A percentile compares a stretch with the other conserved stretches of the same genome.
These are phyloP conservation scores for Sugiyamaella smithiae DNA, from an alignment of 805 yeast species.

Conservation along the genomic window DNA sequence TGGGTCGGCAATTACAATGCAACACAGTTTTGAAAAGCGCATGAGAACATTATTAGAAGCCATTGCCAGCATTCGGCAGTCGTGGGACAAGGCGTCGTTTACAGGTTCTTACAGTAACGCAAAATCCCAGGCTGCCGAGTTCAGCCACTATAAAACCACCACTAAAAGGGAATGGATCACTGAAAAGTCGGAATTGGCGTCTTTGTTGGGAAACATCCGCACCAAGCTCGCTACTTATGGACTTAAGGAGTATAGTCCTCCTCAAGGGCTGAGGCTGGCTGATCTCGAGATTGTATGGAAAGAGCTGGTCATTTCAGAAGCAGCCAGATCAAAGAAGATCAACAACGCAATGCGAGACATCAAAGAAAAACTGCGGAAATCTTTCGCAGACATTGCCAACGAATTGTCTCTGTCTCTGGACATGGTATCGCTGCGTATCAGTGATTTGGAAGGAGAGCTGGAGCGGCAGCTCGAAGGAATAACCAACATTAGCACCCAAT, in stretches of 20 bases:
- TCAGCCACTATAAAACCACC: slow-evolving; percentile 30
- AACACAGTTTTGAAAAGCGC: slow-evolving; percentile 35
- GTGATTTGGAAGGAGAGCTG: slow-evolving; percentile 36
- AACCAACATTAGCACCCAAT: slow-evolving; percentile 35
- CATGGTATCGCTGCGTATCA: slow-evolving; percentile 29
- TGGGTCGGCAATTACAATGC: slow-evolving; percentile 32
- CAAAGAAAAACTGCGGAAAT: slow-evolving; percentile 33
- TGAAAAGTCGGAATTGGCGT: slow-evolving; percentile 37
- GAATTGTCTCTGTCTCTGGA: slow-evolving; percentile 30
- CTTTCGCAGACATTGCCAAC: slow-evolving; percentile 37
- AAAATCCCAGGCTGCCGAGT: slow-evolving; percentile 26
- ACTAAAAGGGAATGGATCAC: slow-evolving; percentile 39
- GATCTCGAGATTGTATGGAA: slow-evolving; percentile 37
- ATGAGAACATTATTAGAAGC: slow-evolving; percentile 29
- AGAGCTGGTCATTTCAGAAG: slow-evolving; percentile 33
- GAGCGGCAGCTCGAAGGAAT: slow-evolving; percentile 39
- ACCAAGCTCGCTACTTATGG: slow-evolving; percentile 38
- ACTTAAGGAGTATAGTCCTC: slow-evolving; percentile 37
- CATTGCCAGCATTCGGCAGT: slow-evolving; percentile 22
- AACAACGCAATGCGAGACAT: slow-evolving; percentile 34
- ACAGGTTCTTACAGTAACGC: slow-evolving; percentile 30
- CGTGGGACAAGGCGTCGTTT: slow-evolving; percentile 31
- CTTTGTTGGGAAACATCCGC: slow-evolving; percentile 37
- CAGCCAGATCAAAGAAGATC: slow-evolving; percentile 31
- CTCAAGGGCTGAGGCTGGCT: slow-evolving; percentile 29